A percentile compares a stretch with the other conserved stretches of the same genome.
phyloP scores from a whole-genome alignment of 2,329 filamentous ascomycete genomes.

The Ophiostoma montium region DNA sequence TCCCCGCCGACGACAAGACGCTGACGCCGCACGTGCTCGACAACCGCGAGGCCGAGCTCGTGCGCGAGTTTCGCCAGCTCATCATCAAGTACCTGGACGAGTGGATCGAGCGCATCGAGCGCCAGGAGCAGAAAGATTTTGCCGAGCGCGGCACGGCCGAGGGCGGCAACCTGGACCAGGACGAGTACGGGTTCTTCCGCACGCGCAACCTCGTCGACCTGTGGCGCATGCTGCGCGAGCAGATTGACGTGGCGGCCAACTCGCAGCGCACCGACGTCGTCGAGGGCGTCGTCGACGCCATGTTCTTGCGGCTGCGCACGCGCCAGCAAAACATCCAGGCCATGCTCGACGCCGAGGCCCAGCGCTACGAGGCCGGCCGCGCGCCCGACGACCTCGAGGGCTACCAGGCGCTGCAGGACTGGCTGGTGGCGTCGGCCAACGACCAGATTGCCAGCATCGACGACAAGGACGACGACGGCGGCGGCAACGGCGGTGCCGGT shows the following conservation, averaged over 20 bases:
- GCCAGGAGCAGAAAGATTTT: constrained; percentile 70
- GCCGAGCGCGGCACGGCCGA: constrained; percentile 60
- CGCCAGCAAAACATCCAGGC: constrained; percentile 78
- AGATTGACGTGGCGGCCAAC: constrained; percentile 70
- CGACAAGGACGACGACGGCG: constrained; percentile 55
- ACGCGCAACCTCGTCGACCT: constrained; percentile 86
- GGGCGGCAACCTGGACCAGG: constrained; percentile 62
- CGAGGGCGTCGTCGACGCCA: constrained; percentile 89
- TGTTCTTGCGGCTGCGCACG: constrained; percentile 73
- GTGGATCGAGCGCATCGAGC: constrained; percentile 91
- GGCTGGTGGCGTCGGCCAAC: constrained; percentile 92
- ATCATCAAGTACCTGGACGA: constrained; percentile 94
- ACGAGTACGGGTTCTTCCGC: constrained; percentile 80
- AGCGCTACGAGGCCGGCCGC: constrained; percentile 49
- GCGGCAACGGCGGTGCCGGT: too few relatives aligned
- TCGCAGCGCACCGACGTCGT: constrained; percentile 81
- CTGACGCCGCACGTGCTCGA: constrained; percentile 78
- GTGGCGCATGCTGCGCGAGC: constrained; percentile 95
- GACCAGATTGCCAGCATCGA: constrained; percentile 98
- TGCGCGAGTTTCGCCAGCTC: constrained; percentile 84
- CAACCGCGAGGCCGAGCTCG: constrained; percentile 75
- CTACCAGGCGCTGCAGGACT: constrained; percentile 78
- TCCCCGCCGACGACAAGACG: constrained; percentile 48
- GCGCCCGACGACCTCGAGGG: constrained; percentile 46
- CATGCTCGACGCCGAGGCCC: constrained; percentile 74